These are phyloP conservation scores for Luffa aegyptiaca DNA, from an alignment of 306 rosid genomes.

Conservation along the genomic window DNA sequence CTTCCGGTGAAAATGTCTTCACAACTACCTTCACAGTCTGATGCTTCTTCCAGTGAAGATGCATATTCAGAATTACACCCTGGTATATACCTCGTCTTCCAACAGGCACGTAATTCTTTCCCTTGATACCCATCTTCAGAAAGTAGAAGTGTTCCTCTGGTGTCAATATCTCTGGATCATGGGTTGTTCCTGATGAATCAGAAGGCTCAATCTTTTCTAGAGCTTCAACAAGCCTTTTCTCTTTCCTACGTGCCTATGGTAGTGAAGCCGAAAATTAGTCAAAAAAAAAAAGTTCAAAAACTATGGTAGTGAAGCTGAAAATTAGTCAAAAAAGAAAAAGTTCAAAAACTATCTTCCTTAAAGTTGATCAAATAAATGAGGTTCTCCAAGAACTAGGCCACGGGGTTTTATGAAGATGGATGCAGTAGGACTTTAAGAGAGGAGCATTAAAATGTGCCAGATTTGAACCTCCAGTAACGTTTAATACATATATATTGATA, in stretches of 20 bases:
- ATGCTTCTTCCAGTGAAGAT: conserved; percentile 98
- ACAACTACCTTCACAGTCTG: conserved; percentile 83
- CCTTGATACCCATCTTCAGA: conserved; percentile 83
- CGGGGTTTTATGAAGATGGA: not conserved
- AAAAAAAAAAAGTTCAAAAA: not conserved
- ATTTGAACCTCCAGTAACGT: not conserved
- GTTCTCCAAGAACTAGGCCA: not conserved
- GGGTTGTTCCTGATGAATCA: conserved; percentile 58
- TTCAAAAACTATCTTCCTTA: not conserved
- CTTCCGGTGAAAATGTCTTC: conserved; percentile 78
- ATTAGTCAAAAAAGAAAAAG: not conserved
- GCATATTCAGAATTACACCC: conserved; percentile 96
- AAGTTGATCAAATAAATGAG: not conserved
- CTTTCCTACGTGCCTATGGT: conserved; percentile 73
- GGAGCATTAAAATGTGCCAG: not conserved
- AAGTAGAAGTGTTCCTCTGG: conserved; percentile 95
- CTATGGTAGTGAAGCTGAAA: conserved; percentile 26
- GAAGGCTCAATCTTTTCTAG: conserved; percentile 78
- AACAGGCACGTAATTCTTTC: conserved; percentile 87
- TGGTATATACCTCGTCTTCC: conserved; percentile 94
- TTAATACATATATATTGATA: not conserved
- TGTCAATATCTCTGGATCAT: conserved; percentile 93
- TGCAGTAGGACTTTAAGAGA: not conserved
- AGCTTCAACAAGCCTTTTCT: conserved; percentile 57
- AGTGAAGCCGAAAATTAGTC: conserved; percentile 1